Base-by-base conservation (phyloP, 192 early-diverging fungal genomes). In the Podila horticola region DNA sequence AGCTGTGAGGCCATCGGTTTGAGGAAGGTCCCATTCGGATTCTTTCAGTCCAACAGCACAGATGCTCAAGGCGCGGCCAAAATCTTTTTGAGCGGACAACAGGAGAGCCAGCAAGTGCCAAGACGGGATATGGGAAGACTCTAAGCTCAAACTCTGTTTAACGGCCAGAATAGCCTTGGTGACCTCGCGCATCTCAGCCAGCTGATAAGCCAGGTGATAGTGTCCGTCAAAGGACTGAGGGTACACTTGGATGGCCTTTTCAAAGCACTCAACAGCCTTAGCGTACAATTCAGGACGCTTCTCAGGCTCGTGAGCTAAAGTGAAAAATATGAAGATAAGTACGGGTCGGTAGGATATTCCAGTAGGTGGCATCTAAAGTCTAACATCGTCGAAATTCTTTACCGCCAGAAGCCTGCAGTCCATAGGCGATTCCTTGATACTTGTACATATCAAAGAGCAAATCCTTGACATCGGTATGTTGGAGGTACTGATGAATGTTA, bases 91-190 rank as follows among this genome's bases (percentile, higher is more conserved):
- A 30, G 90, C 85, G 9, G 93, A 91, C 7, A 88, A 74, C 26
- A 91, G 75, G 63, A 93, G 84, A 10, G 83, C 90, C 45, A 94
- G 70, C 28, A 94, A 72, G 71, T 94, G 89, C 92, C 92, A 94
- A 13, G 92, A 90, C 33, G 89, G 85, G 29, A 92, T 76, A 50
- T 91, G 86, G 15, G 69, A 64, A 1, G 88, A 62, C 33, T 90
- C 85, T 41, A 90, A 51, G 45, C 68, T 72, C 22, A 92, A 73
- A 1, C 88, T 88, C 51, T 88, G 83, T 57, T 85, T 89, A 13
- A 89, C 79, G 22, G 84, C 69, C 20, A 57, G 66, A 9, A 90
- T 86, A 8, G 93, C 92, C 38, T 86, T 82, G 4, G 74, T 28
- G 36, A 91, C 75, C 57, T 92, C 86, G 31, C 91, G 87, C 67